phyloP scores from a whole-genome alignment of 179 eudicot genomes.

The Spergularia azorica region DNA sequence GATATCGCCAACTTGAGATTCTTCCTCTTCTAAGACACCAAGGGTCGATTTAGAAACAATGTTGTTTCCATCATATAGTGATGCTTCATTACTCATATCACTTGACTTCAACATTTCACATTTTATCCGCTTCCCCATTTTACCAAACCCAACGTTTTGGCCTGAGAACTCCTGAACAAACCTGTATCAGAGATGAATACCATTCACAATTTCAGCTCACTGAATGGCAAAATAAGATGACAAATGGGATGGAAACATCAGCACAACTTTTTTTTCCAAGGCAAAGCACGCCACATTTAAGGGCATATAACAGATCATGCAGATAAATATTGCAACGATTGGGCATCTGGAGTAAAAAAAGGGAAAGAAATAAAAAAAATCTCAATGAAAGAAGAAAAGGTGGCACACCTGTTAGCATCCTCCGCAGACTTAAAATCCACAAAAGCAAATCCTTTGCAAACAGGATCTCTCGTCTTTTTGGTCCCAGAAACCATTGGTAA shows the following conservation, averaged over 20 bases:
- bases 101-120: conserved; percentile 58
- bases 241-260: not conserved
- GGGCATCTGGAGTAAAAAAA: not conserved
- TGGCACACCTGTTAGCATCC: conserved; percentile 63
- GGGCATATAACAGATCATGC: not conserved
- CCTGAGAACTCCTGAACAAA: conserved; percentile 62
- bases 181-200: conserved; percentile 38
- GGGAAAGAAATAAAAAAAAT: not conserved
- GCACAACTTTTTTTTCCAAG: too few relatives aligned
- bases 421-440: conserved; percentile 61
- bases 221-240: not conserved
- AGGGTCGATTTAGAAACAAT: conserved; percentile 24
- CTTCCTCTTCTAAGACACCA: conserved; percentile 10
- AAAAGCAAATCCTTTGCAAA: conserved; percentile 87
- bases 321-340: not conserved
- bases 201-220: not conserved
- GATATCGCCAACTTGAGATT: conserved; percentile 25
- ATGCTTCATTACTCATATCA: conserved; percentile 27
- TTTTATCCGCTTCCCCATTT: conserved; percentile 67
- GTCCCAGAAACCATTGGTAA: conserved; percentile 70
- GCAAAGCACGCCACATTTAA: not conserved
- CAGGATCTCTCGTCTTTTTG: conserved; percentile 86
- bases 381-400: not conserved
- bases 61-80: conserved; percentile 10
- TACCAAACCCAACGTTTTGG: conserved; percentile 69